These are phyloP conservation scores for Verbascum thapsus DNA, from an alignment of 257 asterid species.

Conservation along the genomic window DNA sequence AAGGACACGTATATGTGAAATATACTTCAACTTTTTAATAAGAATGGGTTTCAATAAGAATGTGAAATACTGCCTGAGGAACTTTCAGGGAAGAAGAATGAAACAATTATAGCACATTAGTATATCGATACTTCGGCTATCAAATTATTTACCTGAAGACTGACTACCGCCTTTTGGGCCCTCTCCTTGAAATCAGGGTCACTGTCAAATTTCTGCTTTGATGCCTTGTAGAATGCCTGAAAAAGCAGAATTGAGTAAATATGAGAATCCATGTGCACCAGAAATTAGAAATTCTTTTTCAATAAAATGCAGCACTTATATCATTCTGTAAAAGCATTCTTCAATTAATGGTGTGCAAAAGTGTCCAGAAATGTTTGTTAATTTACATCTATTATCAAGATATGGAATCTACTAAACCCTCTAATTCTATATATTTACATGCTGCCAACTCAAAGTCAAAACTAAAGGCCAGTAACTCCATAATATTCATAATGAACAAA, in stretches of 20 bases:
- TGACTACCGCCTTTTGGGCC: constrained; percentile 90
- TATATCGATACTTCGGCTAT: constrained; percentile 11
- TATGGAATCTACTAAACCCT: not conserved
- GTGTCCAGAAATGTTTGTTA: not conserved
- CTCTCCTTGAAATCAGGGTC: constrained; percentile 82
- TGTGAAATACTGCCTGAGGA: too few species aligned
- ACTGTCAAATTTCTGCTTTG: constrained; percentile 75
- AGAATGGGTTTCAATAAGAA: not conserved
- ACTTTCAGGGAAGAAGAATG: constrained; percentile 13
- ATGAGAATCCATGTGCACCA: constrained; percentile 17
- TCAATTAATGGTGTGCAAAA: not conserved
- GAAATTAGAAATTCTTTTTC: not conserved
- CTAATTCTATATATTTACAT: not conserved
- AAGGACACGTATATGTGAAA: too few species aligned
- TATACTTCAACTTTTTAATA: too few species aligned
- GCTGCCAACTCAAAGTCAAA: constrained; percentile 26
- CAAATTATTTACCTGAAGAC: constrained; percentile 75
- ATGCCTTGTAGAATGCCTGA: constrained; percentile 86
- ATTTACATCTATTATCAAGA: not conserved
- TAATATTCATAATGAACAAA: constrained; percentile 1
- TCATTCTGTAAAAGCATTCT: too few species aligned
- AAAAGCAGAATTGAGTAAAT: constrained; percentile 25
- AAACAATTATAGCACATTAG: not conserved
- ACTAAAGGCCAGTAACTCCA: constrained; percentile 15
- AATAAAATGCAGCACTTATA: not conserved